Evolutionary conservation across 345 rosid species (phyloP).

Genomic region (Euclidium syriacum): DNA sequence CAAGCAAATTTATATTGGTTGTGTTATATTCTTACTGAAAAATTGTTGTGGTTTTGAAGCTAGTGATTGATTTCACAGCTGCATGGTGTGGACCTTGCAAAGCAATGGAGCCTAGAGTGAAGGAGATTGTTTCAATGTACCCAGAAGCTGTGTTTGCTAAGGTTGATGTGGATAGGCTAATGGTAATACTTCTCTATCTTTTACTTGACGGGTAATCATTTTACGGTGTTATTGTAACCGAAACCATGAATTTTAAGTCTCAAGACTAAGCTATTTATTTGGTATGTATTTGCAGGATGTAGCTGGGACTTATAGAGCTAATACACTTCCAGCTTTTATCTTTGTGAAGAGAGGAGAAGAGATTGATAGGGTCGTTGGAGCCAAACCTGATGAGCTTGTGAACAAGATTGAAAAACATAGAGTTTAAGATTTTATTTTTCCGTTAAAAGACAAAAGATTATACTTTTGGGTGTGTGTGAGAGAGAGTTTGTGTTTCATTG

Average conservation of each 20-base stretch:
- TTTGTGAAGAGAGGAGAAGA: slow-evolving; percentile 65
- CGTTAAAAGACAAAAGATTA: neutral
- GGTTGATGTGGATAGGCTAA: slow-evolving; percentile 61
- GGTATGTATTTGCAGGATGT: slow-evolving; percentile 41
- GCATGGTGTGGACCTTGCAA: slow-evolving; percentile 85
- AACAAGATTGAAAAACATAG: slow-evolving; percentile 50
- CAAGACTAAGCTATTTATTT: slow-evolving; percentile 9
- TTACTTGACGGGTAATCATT: neutral
- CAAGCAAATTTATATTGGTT: neutral
- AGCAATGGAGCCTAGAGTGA: slow-evolving; percentile 47
- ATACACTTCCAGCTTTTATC: slow-evolving; percentile 54
- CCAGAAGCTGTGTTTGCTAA: slow-evolving; percentile 50
- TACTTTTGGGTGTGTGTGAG: neutral
- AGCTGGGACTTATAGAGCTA: slow-evolving; percentile 38
- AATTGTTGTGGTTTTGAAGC: slow-evolving; percentile 31
- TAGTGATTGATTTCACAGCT: slow-evolving; percentile 75
- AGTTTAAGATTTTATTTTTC: neutral
- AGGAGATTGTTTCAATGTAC: slow-evolving; percentile 47
- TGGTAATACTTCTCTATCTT: slow-evolving; percentile 26
- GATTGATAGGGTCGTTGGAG: slow-evolving; percentile 59
- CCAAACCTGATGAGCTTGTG: slow-evolving; percentile 51
- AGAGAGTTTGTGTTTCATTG: neutral
- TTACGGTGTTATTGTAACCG: neutral
- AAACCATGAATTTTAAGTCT: neutral
- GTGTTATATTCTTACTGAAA: neutral